A percentile compares a stretch with the other conserved stretches of the same genome.
Evolutionary conservation across 768 basidiomycete genomes (phyloP).

Genomic region (Collybiopsis confluens): DNA sequence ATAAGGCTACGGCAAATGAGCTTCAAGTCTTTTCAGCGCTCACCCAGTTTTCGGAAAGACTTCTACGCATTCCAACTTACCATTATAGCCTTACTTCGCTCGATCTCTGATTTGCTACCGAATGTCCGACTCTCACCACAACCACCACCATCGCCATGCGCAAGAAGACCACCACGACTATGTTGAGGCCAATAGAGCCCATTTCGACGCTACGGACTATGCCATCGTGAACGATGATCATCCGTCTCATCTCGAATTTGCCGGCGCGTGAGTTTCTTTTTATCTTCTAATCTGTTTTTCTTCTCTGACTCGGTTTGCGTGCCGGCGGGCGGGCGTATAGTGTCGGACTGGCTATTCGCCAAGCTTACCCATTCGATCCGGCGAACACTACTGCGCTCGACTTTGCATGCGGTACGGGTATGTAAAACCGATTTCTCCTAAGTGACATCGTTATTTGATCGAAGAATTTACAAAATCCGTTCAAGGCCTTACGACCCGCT

Average conservation of each 20-base stretch:
- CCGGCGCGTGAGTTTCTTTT: conserved; percentile 7
- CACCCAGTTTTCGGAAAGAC: no score
- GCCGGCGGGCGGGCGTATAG: conserved; percentile 20
- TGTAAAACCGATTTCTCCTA: conserved; percentile 8
- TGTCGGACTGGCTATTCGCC: conserved; percentile 31
- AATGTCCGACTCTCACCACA: not conserved
- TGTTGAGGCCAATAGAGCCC: conserved; percentile 20
- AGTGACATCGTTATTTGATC: not conserved
- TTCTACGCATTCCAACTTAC: no score
- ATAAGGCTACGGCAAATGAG: no score
- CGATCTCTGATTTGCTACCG: no score
- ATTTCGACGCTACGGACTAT: conserved; percentile 13
- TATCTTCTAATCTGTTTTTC: not conserved
- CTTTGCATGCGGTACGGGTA: conserved; percentile 73
- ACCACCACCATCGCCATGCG: not conserved
- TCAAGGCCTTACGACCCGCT: conserved; percentile 59
- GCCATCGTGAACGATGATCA: conserved; percentile 13
- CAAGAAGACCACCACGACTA: conserved; percentile 21
- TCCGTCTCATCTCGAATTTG: conserved; percentile 11
- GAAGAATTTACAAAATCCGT: not conserved
- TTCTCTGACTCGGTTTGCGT: not conserved
- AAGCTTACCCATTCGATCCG: conserved; percentile 47
- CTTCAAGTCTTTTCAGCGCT: no score
- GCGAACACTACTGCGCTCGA: conserved; percentile 60
- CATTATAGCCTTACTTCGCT: no score